Evolutionary conservation across 768 basidiomycete species (phyloP), one percentile per base, ranked within the genome.

Genomic region (Hericium rajendrae): DNA sequence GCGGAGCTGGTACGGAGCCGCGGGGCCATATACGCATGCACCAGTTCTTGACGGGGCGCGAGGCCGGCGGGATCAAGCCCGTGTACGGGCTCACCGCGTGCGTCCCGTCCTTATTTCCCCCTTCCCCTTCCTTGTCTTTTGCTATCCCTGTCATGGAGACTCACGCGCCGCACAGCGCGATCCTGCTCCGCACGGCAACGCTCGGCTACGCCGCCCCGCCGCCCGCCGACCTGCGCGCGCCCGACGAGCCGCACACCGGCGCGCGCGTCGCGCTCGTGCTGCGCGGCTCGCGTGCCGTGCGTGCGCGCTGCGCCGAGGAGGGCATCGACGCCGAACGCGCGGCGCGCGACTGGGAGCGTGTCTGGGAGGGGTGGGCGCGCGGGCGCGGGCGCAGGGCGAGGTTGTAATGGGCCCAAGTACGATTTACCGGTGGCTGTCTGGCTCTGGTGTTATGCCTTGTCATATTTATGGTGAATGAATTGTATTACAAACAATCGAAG

Each of bases 21-120:
- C 26, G 9, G 8, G 38, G n/a, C 16, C 41, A 6, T n/a, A 69
- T 65, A 41, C 81, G 90, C 22, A 76, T 83, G 60, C 92, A 94
- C 70, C 74, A 77, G 16, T 95, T 95, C 73, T 74, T 93, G 53
- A 95, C 92, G 1, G 93, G 93, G 0, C 74, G 91, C 43, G 92
- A 95, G 67, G 82, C 78, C 2, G 84, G 85, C 13, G 91, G 92
- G 0, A 80, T 91, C 13, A 94, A 91, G 65, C 92, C 92, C n/a
- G 81, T 94, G 0, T 90, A 84, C 62, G 92, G 92, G 8, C 71
- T 95, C 9, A 95, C 92, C 28, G 83, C 91, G 91, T 94, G 67
- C 60, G 87, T 79, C n/a, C n/a, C n/a, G n/a, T n/a, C n/a, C n/a
- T n/a, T n/a, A n/a, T n/a, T n/a, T n/a, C n/a, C n/a, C n/a, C n/a